Base-by-base conservation (phyloP, 768 basidiomycete species). In the Suillus fuscotomentosus region DNA sequence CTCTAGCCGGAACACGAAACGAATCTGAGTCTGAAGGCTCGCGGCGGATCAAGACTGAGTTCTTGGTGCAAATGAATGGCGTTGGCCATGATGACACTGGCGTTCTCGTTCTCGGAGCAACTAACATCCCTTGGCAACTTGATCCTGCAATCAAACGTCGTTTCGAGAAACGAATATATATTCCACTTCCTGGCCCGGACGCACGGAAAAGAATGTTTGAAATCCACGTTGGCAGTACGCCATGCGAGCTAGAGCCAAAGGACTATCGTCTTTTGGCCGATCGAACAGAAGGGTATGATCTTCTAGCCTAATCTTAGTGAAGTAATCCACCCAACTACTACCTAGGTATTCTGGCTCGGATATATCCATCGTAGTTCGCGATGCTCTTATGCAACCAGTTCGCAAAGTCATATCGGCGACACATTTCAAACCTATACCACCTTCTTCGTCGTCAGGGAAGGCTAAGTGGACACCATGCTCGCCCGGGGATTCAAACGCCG, bases 161-260 rank as follows among this genome's bases (percentile, higher is more conserved):
- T 87, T 99, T 99, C 68, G 96, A 99, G 78, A 98, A 97, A 78
- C 89, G 97, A 63, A 96, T 99, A 81, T 95, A 98, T 75, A 99
- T 99, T 64, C 97, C 97, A 38, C 87, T 99, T 22, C 97, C 97
- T 11, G 95, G 95, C 0, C 83, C 91, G 4, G 95, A 97, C 60
- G 97, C 97, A 14, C 85, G 97, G 53, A 84, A 88, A 75, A 89
- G 88, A 36, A 99, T 99, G 95, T 99, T 99, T 73, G 92, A 98
- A 79, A 87, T 99, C 51, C 96, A 99, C 71, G 86, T 99, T 55
- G 97, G 97, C 2, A 81, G 87, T 20, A 99, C 97, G 1, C 97
- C 97, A 22, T 95, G 94, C 73, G 83, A 92, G 67, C 84, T 99
- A 13, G 78, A 83, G 11, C 80, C 82, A 39, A 87, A 90, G 70